phyloP scores from a whole-genome alignment of 2,329 filamentous ascomycete species.

The Cryphonectria japonica region DNA sequence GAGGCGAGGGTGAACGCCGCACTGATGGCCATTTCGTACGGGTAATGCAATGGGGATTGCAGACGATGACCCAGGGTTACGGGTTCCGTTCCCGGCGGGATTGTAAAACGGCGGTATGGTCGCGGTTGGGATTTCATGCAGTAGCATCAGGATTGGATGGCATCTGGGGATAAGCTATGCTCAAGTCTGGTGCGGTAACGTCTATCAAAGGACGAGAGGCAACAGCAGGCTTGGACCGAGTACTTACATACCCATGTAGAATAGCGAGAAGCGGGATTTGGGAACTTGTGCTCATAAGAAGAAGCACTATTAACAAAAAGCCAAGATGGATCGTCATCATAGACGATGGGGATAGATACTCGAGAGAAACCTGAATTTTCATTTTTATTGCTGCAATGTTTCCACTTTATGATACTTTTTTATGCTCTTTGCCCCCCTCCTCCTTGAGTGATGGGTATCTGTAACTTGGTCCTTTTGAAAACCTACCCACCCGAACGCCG shows the following conservation, averaged over 20 bases:
- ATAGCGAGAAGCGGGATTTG: constrained; percentile 9
- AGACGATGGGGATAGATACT: constrained; percentile 12
- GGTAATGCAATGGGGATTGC: not conserved
- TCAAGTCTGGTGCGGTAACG: constrained; percentile 4
- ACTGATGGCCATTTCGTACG: not conserved
- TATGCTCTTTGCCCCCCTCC: too few species aligned
- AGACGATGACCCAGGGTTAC: constrained; percentile 8
- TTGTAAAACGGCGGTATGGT: constrained; percentile 9
- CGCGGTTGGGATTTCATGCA: not conserved
- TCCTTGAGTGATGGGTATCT: constrained; percentile 22
- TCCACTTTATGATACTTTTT: not conserved
- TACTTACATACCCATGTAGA: constrained; percentile 19
- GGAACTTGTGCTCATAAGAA: constrained; percentile 6
- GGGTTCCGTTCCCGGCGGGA: not conserved
- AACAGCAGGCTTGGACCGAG: constrained; percentile 4
- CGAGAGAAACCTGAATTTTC: not conserved
- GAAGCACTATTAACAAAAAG: constrained; percentile 12
- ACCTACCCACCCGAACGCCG: constrained; percentile 19
- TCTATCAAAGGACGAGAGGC: constrained; percentile 13
- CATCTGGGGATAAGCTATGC: not conserved
- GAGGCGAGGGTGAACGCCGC: not conserved
- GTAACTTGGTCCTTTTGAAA: constrained; percentile 1
- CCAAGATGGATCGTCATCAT: not conserved
- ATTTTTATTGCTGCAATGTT: constrained; percentile 1
- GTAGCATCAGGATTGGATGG: not conserved